Conservation (phyloP, 768 basidiomycete species). For the Leccinum arenicola region DNA sequence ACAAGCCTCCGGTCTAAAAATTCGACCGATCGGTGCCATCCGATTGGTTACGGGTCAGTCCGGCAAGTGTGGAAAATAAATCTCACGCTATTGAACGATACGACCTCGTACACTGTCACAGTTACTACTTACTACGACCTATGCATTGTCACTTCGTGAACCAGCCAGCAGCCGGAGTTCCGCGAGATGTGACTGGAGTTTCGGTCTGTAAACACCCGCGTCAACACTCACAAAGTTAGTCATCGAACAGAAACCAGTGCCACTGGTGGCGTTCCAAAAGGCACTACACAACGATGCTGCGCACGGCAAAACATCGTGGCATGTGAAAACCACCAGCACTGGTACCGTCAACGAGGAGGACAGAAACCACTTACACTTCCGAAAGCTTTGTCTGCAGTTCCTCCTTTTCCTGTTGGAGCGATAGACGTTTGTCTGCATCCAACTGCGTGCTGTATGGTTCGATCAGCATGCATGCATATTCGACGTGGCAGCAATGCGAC, state of each 20-base stretch:
- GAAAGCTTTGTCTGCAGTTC: conserved; percentile 78
- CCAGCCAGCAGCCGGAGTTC: conserved; percentile 53
- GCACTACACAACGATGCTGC: background rate
- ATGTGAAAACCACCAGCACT: background rate
- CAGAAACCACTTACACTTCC: conserved; percentile 66
- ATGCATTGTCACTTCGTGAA: conserved; percentile 11
- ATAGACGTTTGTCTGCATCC: conserved; percentile 85
- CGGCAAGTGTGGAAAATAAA: conserved; percentile 13
- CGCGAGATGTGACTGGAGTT: conserved; percentile 71
- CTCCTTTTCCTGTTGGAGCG: conserved; percentile 94
- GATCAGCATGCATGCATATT: background rate
- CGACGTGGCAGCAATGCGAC: conserved; percentile 29
- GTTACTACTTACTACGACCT: background rate
- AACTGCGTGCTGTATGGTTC: conserved; percentile 64
- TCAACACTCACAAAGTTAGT: background rate
- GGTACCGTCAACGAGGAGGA: background rate
- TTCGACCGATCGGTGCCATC: conserved; percentile 12
- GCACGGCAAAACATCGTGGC: background rate
- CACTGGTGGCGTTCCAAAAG: background rate
- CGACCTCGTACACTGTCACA: background rate
- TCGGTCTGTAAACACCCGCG: conserved; percentile 50
- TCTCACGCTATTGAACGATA: conserved; percentile 7
- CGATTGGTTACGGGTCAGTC: conserved; percentile 28
- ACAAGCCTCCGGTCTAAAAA: conserved; percentile 10
- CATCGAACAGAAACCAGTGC: background rate